phyloP scores from a whole-genome alignment of 2,329 filamentous ascomycete species.

The Colletotrichum viniferum region DNA sequence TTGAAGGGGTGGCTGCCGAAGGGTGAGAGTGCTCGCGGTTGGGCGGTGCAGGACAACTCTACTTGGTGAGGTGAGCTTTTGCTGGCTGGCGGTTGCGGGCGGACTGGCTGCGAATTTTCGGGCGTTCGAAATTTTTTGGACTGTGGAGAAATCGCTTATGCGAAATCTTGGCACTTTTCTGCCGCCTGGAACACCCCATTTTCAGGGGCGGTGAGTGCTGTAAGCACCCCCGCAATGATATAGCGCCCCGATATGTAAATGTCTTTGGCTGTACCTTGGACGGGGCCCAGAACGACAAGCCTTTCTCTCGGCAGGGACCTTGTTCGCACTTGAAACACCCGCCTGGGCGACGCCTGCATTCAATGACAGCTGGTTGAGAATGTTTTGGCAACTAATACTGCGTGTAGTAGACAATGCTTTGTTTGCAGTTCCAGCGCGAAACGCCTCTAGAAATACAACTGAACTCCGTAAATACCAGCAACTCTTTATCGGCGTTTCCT shows the following conservation, averaged over 20 bases:
- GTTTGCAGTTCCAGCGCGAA: neutral
- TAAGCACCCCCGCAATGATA: neutral
- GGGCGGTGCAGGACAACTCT: neutral
- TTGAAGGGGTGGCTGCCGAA: neutral
- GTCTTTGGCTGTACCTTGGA: neutral
- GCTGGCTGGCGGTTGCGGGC: slow-evolving; percentile 7
- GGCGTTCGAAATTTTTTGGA: slow-evolving; percentile 23
- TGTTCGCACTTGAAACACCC: neutral
- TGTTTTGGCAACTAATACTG: neutral
- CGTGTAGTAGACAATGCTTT: neutral
- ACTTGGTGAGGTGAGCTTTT: slow-evolving; percentile 11
- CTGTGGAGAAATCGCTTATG: slow-evolving; percentile 25
- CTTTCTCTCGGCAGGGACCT: neutral
- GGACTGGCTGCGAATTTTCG: slow-evolving; percentile 22
- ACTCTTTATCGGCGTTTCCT: slow-evolving; percentile 1
- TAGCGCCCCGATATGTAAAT: slow-evolving; percentile 9
- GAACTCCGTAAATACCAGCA: neutral
- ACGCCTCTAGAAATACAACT: slow-evolving; percentile 6
- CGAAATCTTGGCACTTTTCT: slow-evolving; percentile 24
- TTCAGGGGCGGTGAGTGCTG: neutral
- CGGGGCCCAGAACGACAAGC: neutral
- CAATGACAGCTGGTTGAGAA: neutral
- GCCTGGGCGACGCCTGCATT: neutral
- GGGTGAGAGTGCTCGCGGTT: neutral
- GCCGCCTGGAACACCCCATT: neutral